Conservation (phyloP, 106 monocot genomes). For the Amphibolis antarctica region DNA sequence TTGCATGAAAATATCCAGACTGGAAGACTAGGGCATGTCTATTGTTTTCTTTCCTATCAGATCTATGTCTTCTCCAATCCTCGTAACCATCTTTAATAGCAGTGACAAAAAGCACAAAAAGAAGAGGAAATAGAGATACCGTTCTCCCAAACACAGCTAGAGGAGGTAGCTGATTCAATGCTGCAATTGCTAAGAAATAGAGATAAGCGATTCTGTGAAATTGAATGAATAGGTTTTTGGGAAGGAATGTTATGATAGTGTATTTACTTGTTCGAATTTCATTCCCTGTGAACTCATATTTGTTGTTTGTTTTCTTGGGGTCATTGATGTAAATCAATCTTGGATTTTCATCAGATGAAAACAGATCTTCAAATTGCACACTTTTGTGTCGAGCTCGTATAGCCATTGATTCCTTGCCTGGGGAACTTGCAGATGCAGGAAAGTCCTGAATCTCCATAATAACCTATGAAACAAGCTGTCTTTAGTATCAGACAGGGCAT, state of each 20-base stretch:
- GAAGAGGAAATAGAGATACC: constrained; percentile 88
- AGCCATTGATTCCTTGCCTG: constrained; percentile 26
- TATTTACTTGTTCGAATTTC: constrained; percentile 96
- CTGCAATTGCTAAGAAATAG: constrained; percentile 95
- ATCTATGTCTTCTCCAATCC: constrained; percentile 93
- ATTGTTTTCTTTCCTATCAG: constrained; percentile 90
- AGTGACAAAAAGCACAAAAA: constrained; percentile 93
- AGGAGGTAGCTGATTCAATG: constrained; percentile 95
- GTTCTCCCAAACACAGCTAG: constrained; percentile 97
- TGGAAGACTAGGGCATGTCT: constrained; percentile 64
- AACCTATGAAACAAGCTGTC: constrained; percentile 26
- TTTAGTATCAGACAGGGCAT: constrained; percentile 33
- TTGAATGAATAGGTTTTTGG: constrained; percentile 93
- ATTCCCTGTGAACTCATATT: constrained; percentile 88
- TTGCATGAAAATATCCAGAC: constrained; percentile 49
- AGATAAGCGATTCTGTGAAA: constrained; percentile 90
- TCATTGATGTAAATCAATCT: constrained; percentile 88
- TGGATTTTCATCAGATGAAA: constrained; percentile 35
- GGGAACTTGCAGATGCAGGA: constrained; percentile 35
- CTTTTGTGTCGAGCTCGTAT: constrained; percentile 50
- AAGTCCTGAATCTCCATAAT: constrained; percentile 57
- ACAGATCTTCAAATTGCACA: constrained; percentile 54
- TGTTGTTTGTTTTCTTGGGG: constrained; percentile 73
- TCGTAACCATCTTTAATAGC: constrained; percentile 99
- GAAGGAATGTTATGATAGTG: constrained; percentile 86